A percentile compares a stretch with the other conserved stretches of the same genome.
These are phyloP conservation scores for Wickerhamomyces bisporus DNA, from an alignment of 805 yeast species.

Conservation along the genomic window DNA sequence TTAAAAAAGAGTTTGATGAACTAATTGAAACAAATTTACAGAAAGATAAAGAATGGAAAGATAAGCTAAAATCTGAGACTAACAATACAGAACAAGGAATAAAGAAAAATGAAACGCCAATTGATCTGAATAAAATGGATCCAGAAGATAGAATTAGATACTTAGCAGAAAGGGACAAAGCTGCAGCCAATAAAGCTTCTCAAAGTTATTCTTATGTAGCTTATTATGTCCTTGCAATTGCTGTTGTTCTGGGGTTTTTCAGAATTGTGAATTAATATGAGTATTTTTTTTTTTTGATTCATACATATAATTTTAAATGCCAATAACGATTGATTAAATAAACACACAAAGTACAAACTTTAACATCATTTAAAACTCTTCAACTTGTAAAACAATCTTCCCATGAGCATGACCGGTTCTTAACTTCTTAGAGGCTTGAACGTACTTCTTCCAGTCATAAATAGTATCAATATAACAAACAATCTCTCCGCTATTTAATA, in stretches of 20 bases:
- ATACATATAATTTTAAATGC: too few species aligned
- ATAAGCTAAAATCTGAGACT: conserved; percentile 8
- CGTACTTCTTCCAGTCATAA: conserved; percentile 48
- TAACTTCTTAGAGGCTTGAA: conserved; percentile 50
- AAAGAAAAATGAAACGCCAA: conserved; percentile 27
- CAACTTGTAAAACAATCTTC: conserved; percentile 54
- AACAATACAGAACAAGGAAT: conserved; percentile 8
- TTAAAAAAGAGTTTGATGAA: conserved; percentile 67
- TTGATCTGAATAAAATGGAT: conserved; percentile 32
- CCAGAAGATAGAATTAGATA: conserved; percentile 68
- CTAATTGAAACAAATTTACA: conserved; percentile 33
- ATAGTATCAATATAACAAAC: conserved; percentile 50
- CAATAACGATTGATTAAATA: too few species aligned
- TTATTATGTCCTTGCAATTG: conserved; percentile 30
- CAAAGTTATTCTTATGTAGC: conserved; percentile 11
- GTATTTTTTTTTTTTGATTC: neutral
- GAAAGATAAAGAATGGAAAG: conserved; percentile 23
- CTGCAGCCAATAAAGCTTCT: conserved; percentile 1
- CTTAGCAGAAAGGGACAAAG: conserved; percentile 18
- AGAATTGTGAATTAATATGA: conserved; percentile 15
- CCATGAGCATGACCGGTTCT: conserved; percentile 55
- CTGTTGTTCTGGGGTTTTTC: conserved; percentile 24
- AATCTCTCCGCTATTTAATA: conserved; percentile 43
- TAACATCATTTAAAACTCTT: conserved; percentile 27
- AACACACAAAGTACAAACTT: too few species aligned